These are phyloP conservation scores for Phytopythium helicoides DNA, from an alignment of 352 stramenopile species.

Conservation along the genomic window DNA sequence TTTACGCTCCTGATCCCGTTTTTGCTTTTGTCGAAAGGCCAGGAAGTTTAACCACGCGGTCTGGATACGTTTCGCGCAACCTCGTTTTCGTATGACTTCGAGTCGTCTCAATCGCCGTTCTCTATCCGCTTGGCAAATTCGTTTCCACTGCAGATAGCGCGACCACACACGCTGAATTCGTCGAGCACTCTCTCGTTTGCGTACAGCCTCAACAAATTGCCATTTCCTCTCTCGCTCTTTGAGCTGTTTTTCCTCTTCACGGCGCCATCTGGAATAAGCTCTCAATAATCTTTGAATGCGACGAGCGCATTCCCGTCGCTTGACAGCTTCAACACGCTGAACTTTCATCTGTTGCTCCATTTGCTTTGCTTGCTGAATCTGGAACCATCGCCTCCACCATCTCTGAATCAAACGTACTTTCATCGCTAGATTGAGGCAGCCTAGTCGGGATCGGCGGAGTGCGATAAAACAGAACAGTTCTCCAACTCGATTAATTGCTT, in stretches of 20 bases:
- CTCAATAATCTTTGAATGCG: not conserved
- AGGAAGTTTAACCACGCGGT: too few species aligned
- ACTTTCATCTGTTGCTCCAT: constrained; percentile 6
- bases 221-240: not conserved
- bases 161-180: constrained; percentile 7
- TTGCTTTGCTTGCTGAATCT: constrained; percentile 9
- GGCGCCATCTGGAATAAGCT: not conserved
- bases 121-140: not conserved
- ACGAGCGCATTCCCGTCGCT: not conserved
- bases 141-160: not conserved
- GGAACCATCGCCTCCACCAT: constrained; percentile 14
- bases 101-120: not conserved
- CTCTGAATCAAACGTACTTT: constrained; percentile 22
- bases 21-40: too few species aligned
- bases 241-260: not conserved
- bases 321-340: not conserved
- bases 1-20: not conserved
- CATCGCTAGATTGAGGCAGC: constrained; percentile 10
- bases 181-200: not conserved
- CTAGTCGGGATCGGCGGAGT: constrained; percentile 12
- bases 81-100: not conserved
- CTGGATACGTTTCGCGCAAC: constrained; percentile 1
- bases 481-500: constrained; percentile 9
- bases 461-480: constrained; percentile 7
- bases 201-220: constrained; percentile 7